Evolutionary conservation across 2,329 filamentous ascomycete genomes (phyloP), one percentile per base, ranked within the genome.

Genomic region (Colletotrichum paranaense): DNA sequence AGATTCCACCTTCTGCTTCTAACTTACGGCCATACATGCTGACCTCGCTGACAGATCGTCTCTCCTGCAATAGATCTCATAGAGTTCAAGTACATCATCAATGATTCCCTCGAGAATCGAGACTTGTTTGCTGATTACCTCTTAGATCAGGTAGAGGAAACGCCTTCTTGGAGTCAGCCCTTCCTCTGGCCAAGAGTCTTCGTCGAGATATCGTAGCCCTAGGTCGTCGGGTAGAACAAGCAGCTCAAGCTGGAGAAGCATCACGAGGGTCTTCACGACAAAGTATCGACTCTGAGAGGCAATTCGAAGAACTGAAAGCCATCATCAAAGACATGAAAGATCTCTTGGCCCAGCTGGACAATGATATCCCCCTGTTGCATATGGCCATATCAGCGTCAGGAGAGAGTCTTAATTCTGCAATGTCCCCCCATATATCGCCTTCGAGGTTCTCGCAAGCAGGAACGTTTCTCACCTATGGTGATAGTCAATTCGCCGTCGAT

Each of bases 381-480:
- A 88, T 99, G 32, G 97, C 97, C 68, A 97, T 99, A 76, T 97
- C 95, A 1, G 96, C 95, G 1, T 98, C 96, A 1, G 97, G 97
- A 0, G 95, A 96, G 68, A 97, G 91, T 71, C 86, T 98, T 35
- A 95, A 94, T 0, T 94, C 94, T 0, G 92, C 91, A 3, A 86
- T 98, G 32, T 94, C 95, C 0, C 87, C 93, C 1, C 93, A 93
- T 11, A 94, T 98, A 57, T 98, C 96, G 1, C 96, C 96, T 1
- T 98, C 96, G 5, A 90, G 97, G 53, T 85, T 99, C 55, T 85
- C 98, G 49, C 97, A 99, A 82, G 95, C 97, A 22, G 98, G 96
- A 79, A 97, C 95, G 5, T 93, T 98, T 76, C 87, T 98, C 62
- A 97, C 93, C 32, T 90, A 95, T 57, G 95, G 95, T 3, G 97